A percentile compares a stretch with the other conserved stretches of the same genome.
These are phyloP conservation scores for Tetracladium setigerum DNA, from an alignment of 495 filamentous ascomycete species.

Conservation along the genomic window DNA sequence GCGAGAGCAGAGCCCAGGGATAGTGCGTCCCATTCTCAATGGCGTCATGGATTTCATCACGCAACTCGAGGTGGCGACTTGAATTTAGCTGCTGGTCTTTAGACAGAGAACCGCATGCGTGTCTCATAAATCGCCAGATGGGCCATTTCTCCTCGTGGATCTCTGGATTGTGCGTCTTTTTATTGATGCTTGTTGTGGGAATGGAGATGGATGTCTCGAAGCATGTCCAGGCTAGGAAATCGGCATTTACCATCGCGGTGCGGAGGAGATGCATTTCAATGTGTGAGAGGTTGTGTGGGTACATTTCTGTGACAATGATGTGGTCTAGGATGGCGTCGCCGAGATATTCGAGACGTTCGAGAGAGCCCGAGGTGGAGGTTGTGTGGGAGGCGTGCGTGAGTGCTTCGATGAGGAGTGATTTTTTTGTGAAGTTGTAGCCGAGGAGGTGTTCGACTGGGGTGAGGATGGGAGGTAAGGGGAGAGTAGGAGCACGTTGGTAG, in stretches of 20 bases:
- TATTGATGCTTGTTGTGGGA: slow-evolving; percentile 8
- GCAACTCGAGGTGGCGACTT: slow-evolving; percentile 40
- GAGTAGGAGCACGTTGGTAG: slow-evolving; percentile 14
- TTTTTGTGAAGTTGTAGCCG: slow-evolving; percentile 65
- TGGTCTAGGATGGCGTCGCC: slow-evolving; percentile 84
- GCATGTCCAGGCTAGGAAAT: slow-evolving; percentile 82
- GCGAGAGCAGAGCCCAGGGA: slow-evolving; percentile 67
- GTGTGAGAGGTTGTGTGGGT: slow-evolving; percentile 38
- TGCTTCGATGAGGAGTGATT: slow-evolving; percentile 69
- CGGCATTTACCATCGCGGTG: slow-evolving; percentile 71
- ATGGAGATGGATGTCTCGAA: slow-evolving; percentile 38
- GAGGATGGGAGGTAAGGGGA: slow-evolving; percentile 10
- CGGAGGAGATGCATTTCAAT: slow-evolving; percentile 66
- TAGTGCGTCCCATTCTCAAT: slow-evolving; percentile 44
- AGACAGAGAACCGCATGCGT: slow-evolving; percentile 37
- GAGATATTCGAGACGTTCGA: slow-evolving; percentile 86
- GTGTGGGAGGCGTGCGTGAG: slow-evolving; percentile 74
- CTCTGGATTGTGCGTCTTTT: slow-evolving; percentile 12
- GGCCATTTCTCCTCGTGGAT: slow-evolving; percentile 23
- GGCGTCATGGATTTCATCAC: slow-evolving; percentile 39
- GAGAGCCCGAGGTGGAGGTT: slow-evolving; percentile 46
- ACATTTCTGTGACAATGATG: slow-evolving; percentile 54
- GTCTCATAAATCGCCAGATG: slow-evolving; percentile 66
- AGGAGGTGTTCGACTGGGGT: slow-evolving; percentile 47
- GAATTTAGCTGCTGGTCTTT: slow-evolving; percentile 32